phyloP scores from a whole-genome alignment of 192 early-diverging fungal species.

The Jimgerdemannia lactiflua region DNA sequence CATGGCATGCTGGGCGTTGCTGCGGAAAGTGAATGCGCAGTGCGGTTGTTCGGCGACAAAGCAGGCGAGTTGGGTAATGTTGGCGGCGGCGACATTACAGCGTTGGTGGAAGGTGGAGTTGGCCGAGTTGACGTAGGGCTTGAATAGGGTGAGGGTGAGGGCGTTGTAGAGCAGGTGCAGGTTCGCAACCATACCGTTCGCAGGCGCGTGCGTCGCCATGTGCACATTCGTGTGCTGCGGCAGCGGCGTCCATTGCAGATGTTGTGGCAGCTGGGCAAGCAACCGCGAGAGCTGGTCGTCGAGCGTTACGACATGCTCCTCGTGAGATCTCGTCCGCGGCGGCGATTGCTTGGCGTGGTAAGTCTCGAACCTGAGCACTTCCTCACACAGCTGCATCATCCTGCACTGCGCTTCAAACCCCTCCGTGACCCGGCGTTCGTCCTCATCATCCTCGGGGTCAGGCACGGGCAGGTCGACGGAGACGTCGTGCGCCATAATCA shows the following conservation, averaged over 20 bases:
- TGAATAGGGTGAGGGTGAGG: constrained; percentile 21
- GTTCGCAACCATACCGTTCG: constrained; percentile 18
- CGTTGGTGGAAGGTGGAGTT: neutral
- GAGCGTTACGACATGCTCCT: constrained; percentile 14
- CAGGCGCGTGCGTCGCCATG: constrained; percentile 1
- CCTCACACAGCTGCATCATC: constrained; percentile 27
- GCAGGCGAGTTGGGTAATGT: constrained; percentile 8
- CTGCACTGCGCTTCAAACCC: constrained; percentile 15
- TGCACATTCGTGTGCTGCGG: neutral
- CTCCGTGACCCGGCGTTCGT: constrained; percentile 14
- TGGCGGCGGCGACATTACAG: neutral
- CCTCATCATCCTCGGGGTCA: constrained; percentile 20
- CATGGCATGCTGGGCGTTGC: neutral
- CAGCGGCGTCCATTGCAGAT: constrained; percentile 18
- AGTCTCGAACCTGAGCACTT: constrained; percentile 9
- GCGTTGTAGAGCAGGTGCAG: constrained; percentile 30
- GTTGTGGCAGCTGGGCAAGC: constrained; percentile 7
- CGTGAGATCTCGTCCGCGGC: constrained; percentile 9
- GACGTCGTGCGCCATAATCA: constrained; percentile 11
- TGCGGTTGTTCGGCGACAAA: constrained; percentile 14
- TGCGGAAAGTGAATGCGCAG: neutral
- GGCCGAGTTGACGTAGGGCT: constrained; percentile 10
- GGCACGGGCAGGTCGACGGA: constrained; percentile 17
- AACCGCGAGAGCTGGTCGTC: constrained; percentile 18
- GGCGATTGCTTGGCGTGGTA: constrained; percentile 8